Percentiles rank a stretch among this genome's conserved stretches.
Evolutionary conservation across 768 basidiomycete species (phyloP).

Genomic region (Crepidotus variabilis): DNA sequence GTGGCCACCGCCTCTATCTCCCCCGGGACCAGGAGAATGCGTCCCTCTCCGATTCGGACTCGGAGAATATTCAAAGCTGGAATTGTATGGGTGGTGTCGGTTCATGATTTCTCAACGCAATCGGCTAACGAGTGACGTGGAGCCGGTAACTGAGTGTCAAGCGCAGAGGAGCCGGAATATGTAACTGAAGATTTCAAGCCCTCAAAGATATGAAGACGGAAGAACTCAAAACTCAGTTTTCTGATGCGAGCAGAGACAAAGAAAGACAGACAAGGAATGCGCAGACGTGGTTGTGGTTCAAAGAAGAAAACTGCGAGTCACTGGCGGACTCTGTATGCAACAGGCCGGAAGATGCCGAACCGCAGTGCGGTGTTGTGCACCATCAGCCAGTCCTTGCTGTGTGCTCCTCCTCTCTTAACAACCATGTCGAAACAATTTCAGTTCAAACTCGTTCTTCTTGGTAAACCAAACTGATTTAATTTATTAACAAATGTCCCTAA

Average conservation of each 20-base stretch:
- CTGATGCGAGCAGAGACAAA: slow-evolving; percentile 13
- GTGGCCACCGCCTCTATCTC: slow-evolving; percentile 55
- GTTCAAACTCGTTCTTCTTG: slow-evolving; percentile 95
- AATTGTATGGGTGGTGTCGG: slow-evolving; percentile 86
- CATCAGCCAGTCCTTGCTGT: slow-evolving; percentile 18
- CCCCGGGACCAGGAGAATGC: slow-evolving; percentile 61
- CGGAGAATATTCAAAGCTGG: slow-evolving; percentile 53
- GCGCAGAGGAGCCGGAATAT: slow-evolving; percentile 8
- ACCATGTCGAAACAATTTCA: slow-evolving; percentile 90
- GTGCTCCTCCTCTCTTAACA: slow-evolving; percentile 25
- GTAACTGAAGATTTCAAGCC: not conserved
- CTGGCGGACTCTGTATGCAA: slow-evolving; percentile 11
- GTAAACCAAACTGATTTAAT: slow-evolving; percentile 38
- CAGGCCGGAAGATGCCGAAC: slow-evolving; percentile 18
- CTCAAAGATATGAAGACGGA: slow-evolving; percentile 20
- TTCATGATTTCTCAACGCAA: slow-evolving; percentile 54
- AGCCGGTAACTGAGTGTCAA: slow-evolving; percentile 12
- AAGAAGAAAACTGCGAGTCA: slow-evolving; percentile 8
- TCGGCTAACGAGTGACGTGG: slow-evolving; percentile 33
- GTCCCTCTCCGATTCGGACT: slow-evolving; percentile 58
- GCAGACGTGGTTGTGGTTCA: slow-evolving; percentile 12
- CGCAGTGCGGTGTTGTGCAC: slow-evolving; percentile 18
- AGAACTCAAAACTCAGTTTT: slow-evolving; percentile 27
- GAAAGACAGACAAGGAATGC: slow-evolving; percentile 7
- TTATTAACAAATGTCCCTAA: slow-evolving; percentile 10